Evolutionary conservation across 208 protist genomes (phyloP).

Genomic region (Trypanosoma cruzi): DNA sequence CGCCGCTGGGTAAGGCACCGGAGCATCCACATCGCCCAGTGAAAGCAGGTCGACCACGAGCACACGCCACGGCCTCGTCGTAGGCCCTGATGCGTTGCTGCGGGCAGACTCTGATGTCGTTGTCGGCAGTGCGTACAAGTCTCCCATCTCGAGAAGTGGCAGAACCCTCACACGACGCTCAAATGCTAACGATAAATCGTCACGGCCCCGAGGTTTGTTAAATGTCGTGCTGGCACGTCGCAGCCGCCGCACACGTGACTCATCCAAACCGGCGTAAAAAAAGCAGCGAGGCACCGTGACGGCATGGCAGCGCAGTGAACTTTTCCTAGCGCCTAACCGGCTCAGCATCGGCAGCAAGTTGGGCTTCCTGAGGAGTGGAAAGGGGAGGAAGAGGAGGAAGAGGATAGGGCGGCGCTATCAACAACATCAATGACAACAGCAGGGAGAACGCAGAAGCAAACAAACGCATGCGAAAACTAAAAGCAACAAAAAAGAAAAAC

Average conservation of each 20-base stretch:
- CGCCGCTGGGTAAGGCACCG: slow-evolving; percentile 52
- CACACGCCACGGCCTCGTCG: slow-evolving; percentile 26
- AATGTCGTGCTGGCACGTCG: slow-evolving; percentile 65
- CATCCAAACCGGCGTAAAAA: slow-evolving; percentile 80
- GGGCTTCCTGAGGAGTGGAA: too few relatives aligned
- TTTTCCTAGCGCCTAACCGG: neutral
- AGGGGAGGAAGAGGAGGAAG: neutral
- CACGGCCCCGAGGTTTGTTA: slow-evolving; percentile 81
- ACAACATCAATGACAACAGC: neutral
- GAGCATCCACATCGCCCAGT: slow-evolving; percentile 28
- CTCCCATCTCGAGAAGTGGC: slow-evolving; percentile 26
- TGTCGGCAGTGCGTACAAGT: slow-evolving; percentile 38
- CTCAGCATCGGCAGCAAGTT: neutral
- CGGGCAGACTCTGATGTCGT: neutral
- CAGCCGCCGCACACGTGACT: slow-evolving; percentile 60
- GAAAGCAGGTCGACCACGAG: slow-evolving; percentile 72
- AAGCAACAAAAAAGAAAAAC: neutral
- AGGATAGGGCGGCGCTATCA: neutral
- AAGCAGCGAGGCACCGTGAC: slow-evolving; percentile 15
- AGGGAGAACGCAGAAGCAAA: neutral
- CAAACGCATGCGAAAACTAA: neutral
- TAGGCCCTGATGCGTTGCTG: neutral
- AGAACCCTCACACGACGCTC: slow-evolving; percentile 64
- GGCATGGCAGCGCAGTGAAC: neutral
- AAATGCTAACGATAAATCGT: slow-evolving; percentile 72